Percentiles rank a stretch among this genome's conserved stretches.
Conservation (phyloP, 805 yeast species). For the Helenozyma baotianmanensis region DNA sequence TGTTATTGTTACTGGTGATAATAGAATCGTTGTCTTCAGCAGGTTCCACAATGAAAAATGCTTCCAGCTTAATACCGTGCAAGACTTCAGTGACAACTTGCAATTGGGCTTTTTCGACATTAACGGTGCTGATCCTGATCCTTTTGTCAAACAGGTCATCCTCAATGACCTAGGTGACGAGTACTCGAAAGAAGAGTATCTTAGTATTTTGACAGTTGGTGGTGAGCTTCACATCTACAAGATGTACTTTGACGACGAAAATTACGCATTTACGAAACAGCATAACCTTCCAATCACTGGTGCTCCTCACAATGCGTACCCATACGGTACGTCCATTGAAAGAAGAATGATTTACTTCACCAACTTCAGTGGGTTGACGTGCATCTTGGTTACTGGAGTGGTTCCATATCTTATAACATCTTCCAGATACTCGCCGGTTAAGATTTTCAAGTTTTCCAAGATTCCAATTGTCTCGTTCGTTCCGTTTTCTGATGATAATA, state of each 20-base stretch:
- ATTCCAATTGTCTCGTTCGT: constrained; percentile 66
- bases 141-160: constrained; percentile 63
- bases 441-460: constrained; percentile 62
- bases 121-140: constrained; percentile 58
- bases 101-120: constrained; percentile 46
- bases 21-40: constrained; percentile 61
- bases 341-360: constrained; percentile 59
- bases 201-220: constrained; percentile 71
- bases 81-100: constrained; percentile 42
- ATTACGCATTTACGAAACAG: constrained; percentile 38
- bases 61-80: constrained; percentile 47
- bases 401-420: constrained; percentile 68
- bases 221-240: constrained; percentile 74
- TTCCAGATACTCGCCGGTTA: constrained; percentile 56
- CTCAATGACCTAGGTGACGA: constrained; percentile 64
- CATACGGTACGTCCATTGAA: constrained; percentile 64
- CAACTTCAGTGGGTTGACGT: constrained; percentile 52
- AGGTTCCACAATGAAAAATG: constrained; percentile 51
- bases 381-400: constrained; percentile 69
- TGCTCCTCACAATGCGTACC: constrained; percentile 75
- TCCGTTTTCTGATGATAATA: constrained; percentile 39
- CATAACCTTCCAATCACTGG: constrained; percentile 55
- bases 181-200: constrained; percentile 49
- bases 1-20: constrained; percentile 72
- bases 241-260: constrained; percentile 45